A percentile compares a stretch with the other conserved stretches of the same genome.
phyloP scores from a whole-genome alignment of 2,329 filamentous ascomycete species.

The Balansia obtecta region DNA sequence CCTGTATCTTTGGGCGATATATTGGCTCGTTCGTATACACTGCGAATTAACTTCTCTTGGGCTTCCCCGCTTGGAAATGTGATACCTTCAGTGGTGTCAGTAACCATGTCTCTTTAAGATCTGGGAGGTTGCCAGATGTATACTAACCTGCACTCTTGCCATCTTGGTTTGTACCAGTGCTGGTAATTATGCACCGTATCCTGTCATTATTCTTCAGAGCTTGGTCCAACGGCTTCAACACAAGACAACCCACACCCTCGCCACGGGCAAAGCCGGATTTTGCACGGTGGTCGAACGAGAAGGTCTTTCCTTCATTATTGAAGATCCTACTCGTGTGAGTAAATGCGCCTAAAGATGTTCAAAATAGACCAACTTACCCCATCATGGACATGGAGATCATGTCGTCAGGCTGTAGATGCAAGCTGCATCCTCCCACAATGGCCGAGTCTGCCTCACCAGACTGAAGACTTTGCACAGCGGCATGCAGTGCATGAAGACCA shows the following conservation, averaged over 20 bases:
- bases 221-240: constrained; percentile 45
- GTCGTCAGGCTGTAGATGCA: constrained; percentile 33
- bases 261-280: constrained; percentile 44
- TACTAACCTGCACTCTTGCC: constrained; percentile 27
- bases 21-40: constrained; percentile 20
- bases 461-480: constrained; percentile 35
- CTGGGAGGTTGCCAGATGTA: background rate
- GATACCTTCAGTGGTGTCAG: constrained; percentile 28
- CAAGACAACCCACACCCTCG: constrained; percentile 42
- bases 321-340: constrained; percentile 18
- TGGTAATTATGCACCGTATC: constrained; percentile 37
- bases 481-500: constrained; percentile 35
- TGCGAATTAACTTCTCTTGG: constrained; percentile 29
- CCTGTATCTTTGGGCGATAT: constrained; percentile 17
- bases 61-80: constrained; percentile 41
- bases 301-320: constrained; percentile 37
- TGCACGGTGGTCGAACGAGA: constrained; percentile 23
- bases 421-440: constrained; percentile 33
- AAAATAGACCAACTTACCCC: constrained; percentile 10
- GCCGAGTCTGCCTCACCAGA: constrained; percentile 32
- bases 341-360: too few relatives aligned
- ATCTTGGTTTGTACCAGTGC: constrained; percentile 41
- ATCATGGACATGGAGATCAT: constrained; percentile 19
- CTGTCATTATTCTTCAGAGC: constrained; percentile 43
- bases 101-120: too few relatives aligned